phyloP scores from a whole-genome alignment of 805 yeast genomes.

The Groenewaldozyma tartarivorans region DNA sequence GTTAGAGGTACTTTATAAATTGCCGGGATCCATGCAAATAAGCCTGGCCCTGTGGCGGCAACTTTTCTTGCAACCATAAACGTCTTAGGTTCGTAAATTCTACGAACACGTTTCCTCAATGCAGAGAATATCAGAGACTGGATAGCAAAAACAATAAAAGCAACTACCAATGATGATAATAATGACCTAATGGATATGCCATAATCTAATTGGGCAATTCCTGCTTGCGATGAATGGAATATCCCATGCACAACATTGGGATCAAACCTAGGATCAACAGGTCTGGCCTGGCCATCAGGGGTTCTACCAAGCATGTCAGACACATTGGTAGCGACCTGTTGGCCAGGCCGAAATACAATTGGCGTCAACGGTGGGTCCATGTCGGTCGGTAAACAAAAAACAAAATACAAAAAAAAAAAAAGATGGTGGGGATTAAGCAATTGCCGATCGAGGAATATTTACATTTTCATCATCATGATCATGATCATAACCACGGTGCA shows the following conservation, averaged over 20 bases:
- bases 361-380: not conserved
- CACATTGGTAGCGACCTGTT: not conserved
- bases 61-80: conserved; percentile 36
- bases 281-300: no score
- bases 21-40: conserved; percentile 50
- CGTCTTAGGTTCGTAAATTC: conserved; percentile 48
- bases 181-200: conserved; percentile 41
- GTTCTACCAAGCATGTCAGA: no score
- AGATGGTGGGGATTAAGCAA: not conserved
- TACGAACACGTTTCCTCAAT: conserved; percentile 27
- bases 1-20: conserved; percentile 33
- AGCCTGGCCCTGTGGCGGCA: conserved; percentile 24
- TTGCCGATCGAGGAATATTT: no score
- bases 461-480: no score
- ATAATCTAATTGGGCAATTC: conserved; percentile 7
- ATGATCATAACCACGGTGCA: no score
- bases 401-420: not conserved
- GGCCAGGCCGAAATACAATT: not conserved
- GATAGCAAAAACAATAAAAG: conserved; percentile 42
- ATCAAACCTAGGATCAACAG: not conserved
- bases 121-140: conserved; percentile 36
- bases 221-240: conserved; percentile 3
- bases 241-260: not conserved
- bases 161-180: conserved; percentile 44
- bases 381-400: not conserved